A percentile compares a stretch with the other conserved stretches of the same genome.
Evolutionary conservation across 352 stramenopile genomes (phyloP).

Genomic region (Peronospora belbahrii): DNA sequence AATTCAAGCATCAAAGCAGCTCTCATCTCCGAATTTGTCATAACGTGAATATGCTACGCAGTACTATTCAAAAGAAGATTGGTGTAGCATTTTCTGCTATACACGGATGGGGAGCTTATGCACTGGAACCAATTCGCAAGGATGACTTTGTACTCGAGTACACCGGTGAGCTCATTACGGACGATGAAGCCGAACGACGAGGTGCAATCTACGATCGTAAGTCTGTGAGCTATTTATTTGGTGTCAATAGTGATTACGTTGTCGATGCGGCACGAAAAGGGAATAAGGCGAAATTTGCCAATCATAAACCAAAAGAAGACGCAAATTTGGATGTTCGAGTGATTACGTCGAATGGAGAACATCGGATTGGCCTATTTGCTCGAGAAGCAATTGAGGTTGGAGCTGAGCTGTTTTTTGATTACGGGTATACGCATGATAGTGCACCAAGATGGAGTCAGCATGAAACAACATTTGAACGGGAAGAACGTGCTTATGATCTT

Average conservation of each 20-base stretch:
- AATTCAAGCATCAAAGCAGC: constrained; percentile 17
- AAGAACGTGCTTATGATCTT: constrained; percentile 16
- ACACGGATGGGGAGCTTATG: constrained; percentile 66
- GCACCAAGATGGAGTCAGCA: constrained; percentile 57
- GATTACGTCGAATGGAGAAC: constrained; percentile 81
- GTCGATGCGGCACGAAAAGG: constrained; percentile 90
- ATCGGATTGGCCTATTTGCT: constrained; percentile 89
- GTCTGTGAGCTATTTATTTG: constrained; percentile 86
- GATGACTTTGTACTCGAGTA: constrained; percentile 75
- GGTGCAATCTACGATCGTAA: constrained; percentile 80
- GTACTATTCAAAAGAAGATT: constrained; percentile 48
- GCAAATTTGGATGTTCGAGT: constrained; percentile 84
- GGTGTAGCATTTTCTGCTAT: constrained; percentile 58
- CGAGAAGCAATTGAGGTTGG: constrained; percentile 81
- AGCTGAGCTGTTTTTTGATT: constrained; percentile 74
- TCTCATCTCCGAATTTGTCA: constrained; percentile 39
- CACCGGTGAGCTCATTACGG: constrained; percentile 54
- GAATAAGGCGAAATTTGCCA: constrained; percentile 92
- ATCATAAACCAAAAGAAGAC: constrained; percentile 48
- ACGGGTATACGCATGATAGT: constrained; percentile 58
- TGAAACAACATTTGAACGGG: neutral
- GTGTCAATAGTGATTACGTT: constrained; percentile 86
- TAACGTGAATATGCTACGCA: constrained; percentile 57
- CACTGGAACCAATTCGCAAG: constrained; percentile 52
- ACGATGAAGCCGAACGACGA: constrained; percentile 72